Evolutionary conservation across 805 yeast species (phyloP), one percentile per base, ranked within the genome.

Genomic region (Sugiyamaella marilandica): DNA sequence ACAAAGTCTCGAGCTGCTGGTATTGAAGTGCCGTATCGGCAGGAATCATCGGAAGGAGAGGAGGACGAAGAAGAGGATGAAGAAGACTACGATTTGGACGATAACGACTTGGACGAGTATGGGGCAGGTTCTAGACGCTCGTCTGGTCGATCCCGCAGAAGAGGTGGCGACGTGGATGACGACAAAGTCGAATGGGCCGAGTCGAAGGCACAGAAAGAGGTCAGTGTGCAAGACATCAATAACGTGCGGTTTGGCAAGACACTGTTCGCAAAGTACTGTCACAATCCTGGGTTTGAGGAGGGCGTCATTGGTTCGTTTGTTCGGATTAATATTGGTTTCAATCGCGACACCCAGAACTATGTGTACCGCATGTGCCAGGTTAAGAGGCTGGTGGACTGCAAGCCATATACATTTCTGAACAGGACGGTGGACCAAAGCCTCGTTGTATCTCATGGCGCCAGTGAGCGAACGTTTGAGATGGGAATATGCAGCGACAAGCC

Each of bases 301-400:
- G 77, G 79, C 0, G 79, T 88, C 13, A 74, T 78, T 16, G 95
- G 88, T 18, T 82, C 95, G 47, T 88, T 76, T 65, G 95, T 91
- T 34, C 80, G 91, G 59, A 83, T 94, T 51, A 90, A 88, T 65
- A 79, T 94, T 52, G 96, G 97, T 9, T 64, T 73, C 41, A 85
- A 84, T 62, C 77, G 76, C 52, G 76, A 81, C 44, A 79, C 83
- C 10, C 81, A 84, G 31, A 73, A 75, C 62, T 78, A 84, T 10
- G 79, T 80, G 50, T 92, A 94, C 70, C 78, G 97, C 62, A 78
- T 92, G 80, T 95, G 92, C 47, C 84, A 81, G 64, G 82, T 94
- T 43, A 85, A 83, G 59, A 84, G 80, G 51, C 79, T 86, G 8
- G 78, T 77, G 24, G 69, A 57, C 33, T 45, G 58, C 45, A 76